These are phyloP conservation scores for Jatropha podagrica DNA, from an alignment of 441 rosid genomes.

Conservation along the genomic window DNA sequence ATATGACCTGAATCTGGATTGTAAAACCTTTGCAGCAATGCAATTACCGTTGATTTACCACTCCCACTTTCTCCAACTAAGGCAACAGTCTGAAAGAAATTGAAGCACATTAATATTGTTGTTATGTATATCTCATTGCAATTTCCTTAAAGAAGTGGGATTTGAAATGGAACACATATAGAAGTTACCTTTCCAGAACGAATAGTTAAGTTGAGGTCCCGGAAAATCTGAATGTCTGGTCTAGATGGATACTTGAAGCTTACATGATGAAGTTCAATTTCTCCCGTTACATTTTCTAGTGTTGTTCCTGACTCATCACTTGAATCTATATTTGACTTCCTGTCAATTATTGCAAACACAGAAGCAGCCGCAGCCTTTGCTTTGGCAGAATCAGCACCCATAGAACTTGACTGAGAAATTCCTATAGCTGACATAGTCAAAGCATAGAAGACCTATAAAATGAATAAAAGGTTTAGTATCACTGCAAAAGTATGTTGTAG, in stretches of 20 bases:
- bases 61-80: slow-evolving; percentile 94
- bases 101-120: background rate
- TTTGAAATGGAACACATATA: too few relatives aligned
- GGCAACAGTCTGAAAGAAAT: slow-evolving; percentile 64
- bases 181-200: slow-evolving; percentile 66
- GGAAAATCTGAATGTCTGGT: slow-evolving; percentile 71
- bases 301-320: slow-evolving; percentile 55
- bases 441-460: slow-evolving; percentile 71
- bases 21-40: slow-evolving; percentile 76
- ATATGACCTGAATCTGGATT: slow-evolving; percentile 72
- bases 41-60: slow-evolving; percentile 73
- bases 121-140: slow-evolving; percentile 59
- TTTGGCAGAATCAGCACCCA: slow-evolving; percentile 59
- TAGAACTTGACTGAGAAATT: slow-evolving; percentile 60
- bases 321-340: slow-evolving; percentile 59
- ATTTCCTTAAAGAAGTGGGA: background rate
- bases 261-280: slow-evolving; percentile 58
- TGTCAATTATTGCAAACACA: slow-evolving; percentile 61
- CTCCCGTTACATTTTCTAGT: slow-evolving; percentile 52
- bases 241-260: slow-evolving; percentile 75
- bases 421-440: slow-evolving; percentile 59
- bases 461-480: background rate
- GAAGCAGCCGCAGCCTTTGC: slow-evolving; percentile 71
- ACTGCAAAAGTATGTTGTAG: background rate
- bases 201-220: slow-evolving; percentile 55